These are phyloP conservation scores for Ogataea pini DNA, from an alignment of 805 yeast species.

Conservation along the genomic window DNA sequence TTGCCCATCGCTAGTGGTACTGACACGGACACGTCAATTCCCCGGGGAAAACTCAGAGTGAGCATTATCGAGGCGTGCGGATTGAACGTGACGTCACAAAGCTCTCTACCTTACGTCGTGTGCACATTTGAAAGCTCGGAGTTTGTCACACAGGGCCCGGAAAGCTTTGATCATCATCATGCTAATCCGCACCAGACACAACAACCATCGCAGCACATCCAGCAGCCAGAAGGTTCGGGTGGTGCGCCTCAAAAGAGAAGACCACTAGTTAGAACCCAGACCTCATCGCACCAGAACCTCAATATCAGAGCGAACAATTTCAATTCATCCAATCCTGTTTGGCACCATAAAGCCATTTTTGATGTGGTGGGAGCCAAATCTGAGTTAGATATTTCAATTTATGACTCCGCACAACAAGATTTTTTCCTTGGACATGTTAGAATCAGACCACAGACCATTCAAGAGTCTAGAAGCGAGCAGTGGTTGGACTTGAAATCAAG, in stretches of 20 bases:
- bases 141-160: constrained; percentile 82
- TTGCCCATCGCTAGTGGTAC: constrained; percentile 23
- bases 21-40: constrained; percentile 39
- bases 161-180: constrained; percentile 35
- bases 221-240: constrained; percentile 3
- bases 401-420: constrained; percentile 82
- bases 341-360: constrained; percentile 92
- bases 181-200: constrained; percentile 16
- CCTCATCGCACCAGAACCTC: constrained; percentile 29
- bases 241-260: constrained; percentile 24
- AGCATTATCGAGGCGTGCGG: constrained; percentile 78
- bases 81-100: constrained; percentile 53
- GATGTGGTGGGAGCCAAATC: constrained; percentile 86
- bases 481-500: constrained; percentile 81
- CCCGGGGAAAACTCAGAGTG: constrained; percentile 82
- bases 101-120: constrained; percentile 81
- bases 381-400: constrained; percentile 85
- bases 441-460: constrained; percentile 60
- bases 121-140: constrained; percentile 92
- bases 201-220: constrained; percentile 1
- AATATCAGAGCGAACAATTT: constrained; percentile 26
- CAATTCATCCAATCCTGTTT: constrained; percentile 63
- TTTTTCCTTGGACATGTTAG: constrained; percentile 84
- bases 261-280: constrained; percentile 30
- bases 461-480: constrained; percentile 49